Evolutionary conservation across 371 early-diverging fungal species (phyloP), one percentile per base, ranked within the genome.

Genomic region (Mortierella sp.): DNA sequence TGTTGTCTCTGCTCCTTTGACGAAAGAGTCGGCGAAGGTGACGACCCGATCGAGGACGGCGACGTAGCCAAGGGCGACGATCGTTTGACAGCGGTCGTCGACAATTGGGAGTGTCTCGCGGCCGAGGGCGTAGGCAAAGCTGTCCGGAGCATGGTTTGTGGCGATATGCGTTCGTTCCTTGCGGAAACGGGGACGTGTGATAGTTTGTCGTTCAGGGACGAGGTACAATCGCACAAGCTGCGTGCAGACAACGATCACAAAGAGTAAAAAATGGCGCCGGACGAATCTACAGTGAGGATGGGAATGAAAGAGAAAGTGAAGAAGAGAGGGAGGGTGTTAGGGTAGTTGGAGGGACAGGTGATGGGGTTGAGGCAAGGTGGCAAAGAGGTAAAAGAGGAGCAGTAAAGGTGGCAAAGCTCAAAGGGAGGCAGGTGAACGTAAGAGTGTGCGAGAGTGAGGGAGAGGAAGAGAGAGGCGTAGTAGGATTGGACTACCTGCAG

Each of bases 1-100:
- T 71, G 74, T n/a, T 67, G 70, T 39, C 68, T 31, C 63, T 71
- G 67, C 40, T 79, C 75, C 39, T 75, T 79, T 16, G 71, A 71
- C 16, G 79, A 79, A 41, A 64, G 19, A 4, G 73, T 44, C 22
- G 77, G 64, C 11, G 74, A 52, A 16, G 74, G 52, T 4, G 79
- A 73, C 9, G 70, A 73, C 29, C 24, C 67, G 53, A 72, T 47
- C n/a, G 68, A 71, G 11, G 79, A 71, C 11, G 67, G 71, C 19
- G 68, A 55, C 5, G 43, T 39, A 13, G 68, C 52, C 8, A 72
- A 26, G 19, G 73, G 74, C 31, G 74, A 71, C 29, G 70, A 26
- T 48, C 70, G 70, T 65, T 61, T 64, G 9, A 53, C 69, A n/a
- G n/a, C n/a, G n/a, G n/a, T n/a, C n/a, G n/a, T n/a, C n/a, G n/a